Base-by-base conservation (phyloP, 805 yeast genomes). In the Metschnikowia picachoensis region DNA sequence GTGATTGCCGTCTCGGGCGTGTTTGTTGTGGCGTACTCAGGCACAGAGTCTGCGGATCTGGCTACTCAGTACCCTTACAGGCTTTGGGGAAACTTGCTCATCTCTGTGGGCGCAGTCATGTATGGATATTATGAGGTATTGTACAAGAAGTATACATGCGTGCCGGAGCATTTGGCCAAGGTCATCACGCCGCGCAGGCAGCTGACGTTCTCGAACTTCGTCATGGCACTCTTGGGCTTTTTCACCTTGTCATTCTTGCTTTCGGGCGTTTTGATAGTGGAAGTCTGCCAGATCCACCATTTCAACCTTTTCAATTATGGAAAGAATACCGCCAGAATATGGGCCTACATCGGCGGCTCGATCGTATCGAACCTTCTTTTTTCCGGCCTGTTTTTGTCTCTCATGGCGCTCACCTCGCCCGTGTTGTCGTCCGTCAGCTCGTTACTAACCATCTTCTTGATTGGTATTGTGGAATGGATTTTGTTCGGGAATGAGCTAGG, bases 361-460 rank as follows among this genome's bases (percentile, higher is more conserved):
- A 69, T 85, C 1, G 48, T 78, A 1, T 75, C 85, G 14, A 89
- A 89, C 60, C 67, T 87, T 52, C 55, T 77, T 1, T 88, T 86
- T 61, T 82, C 88, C 32, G 83, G 85, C 8, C 72, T 85, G 30
- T 88, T 89, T 55, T 71, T 88, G 48, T 76, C 89, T 2, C 67
- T 88, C 52, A 86, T 88, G 86, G 83, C 95, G 0, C 73, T 88
- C 46, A 88, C 96, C 0, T 82, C 87, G 3, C 96, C 96, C 0
- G 95, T 89, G 2, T 68, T 89, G 36, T 85, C 94, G 1, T 79
- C 87, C 0, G 83, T 79, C 20, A 66, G 55, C 30, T 78, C 89
- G 0, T 67, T 88, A 47, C 73, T 88, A 40, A 87, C 96, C 0
- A 89, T 90, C 16, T 75, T 88, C 51, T 62, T 88, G 43, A 94